These are phyloP conservation scores for Wickerhamiella cacticola DNA, from an alignment of 805 yeast genomes.

Conservation along the genomic window DNA sequence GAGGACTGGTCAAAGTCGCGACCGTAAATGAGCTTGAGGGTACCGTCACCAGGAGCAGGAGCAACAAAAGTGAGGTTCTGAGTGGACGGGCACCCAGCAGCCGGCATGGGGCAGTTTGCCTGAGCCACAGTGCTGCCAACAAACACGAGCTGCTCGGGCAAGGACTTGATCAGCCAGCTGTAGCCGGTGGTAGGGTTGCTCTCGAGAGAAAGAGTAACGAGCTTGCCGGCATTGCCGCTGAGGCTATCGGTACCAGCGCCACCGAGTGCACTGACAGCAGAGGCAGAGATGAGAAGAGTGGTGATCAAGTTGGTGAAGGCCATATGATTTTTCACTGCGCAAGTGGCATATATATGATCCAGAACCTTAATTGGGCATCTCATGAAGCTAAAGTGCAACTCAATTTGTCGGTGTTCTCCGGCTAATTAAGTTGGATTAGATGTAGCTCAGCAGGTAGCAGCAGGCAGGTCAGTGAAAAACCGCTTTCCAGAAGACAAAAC, in stretches of 20 bases:
- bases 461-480: too few relatives aligned
- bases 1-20: neutral
- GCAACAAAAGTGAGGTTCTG: neutral
- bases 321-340: too few relatives aligned
- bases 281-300: neutral
- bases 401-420: too few relatives aligned
- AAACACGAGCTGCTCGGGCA: neutral
- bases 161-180: neutral
- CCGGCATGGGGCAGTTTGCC: neutral
- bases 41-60: neutral
- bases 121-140: neutral
- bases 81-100: neutral
- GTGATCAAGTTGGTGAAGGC: neutral
- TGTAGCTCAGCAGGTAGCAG: too few relatives aligned
- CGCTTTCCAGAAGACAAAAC: too few relatives aligned
- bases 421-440: too few relatives aligned
- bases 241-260: neutral
- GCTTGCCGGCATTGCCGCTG: neutral
- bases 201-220: neutral
- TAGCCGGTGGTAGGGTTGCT: neutral
- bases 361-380: too few relatives aligned
- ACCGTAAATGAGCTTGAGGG: neutral
- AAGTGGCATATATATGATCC: too few relatives aligned
- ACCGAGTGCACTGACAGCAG: neutral
- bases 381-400: too few relatives aligned